A percentile compares a stretch with the other conserved stretches of the same genome.
Evolutionary conservation across 805 yeast genomes (phyloP).

Genomic region (Wickerhamiella australiensis): DNA sequence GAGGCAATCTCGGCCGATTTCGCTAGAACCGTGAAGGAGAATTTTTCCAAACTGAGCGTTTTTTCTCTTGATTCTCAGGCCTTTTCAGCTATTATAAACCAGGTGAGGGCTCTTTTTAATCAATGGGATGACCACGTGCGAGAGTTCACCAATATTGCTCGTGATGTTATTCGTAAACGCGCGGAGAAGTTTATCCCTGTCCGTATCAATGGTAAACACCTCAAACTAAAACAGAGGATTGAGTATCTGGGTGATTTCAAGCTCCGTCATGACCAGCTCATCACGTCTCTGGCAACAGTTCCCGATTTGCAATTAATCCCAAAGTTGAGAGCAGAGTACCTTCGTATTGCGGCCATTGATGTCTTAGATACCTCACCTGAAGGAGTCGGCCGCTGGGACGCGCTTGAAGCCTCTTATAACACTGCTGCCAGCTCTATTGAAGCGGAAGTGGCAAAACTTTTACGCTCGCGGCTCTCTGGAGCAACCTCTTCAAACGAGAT

Average conservation of each 20-base stretch:
- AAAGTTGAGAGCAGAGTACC: conserved; percentile 35
- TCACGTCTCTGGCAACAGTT: conserved; percentile 14
- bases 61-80: conserved; percentile 34
- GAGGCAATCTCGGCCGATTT: conserved; percentile 55
- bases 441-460: conserved; percentile 31
- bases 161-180: conserved; percentile 65
- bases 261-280: conserved; percentile 40
- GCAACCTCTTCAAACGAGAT: conserved; percentile 33
- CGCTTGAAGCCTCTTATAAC: conserved; percentile 34
- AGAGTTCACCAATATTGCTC: conserved; percentile 50
- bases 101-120: conserved; percentile 30
- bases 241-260: conserved; percentile 38
- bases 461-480: conserved; percentile 32
- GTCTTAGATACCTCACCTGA: conserved; percentile 30
- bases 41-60: conserved; percentile 29
- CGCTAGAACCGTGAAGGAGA: conserved; percentile 32
- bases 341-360: conserved; percentile 30
- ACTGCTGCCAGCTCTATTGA: conserved; percentile 38
- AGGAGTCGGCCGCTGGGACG: conserved; percentile 34
- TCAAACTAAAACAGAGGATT: conserved; percentile 34
- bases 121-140: conserved; percentile 51
- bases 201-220: conserved; percentile 40
- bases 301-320: conserved; percentile 20
- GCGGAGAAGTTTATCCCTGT: conserved; percentile 59
- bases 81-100: conserved; percentile 30